Conservation (phyloP, 2,329 filamentous ascomycete species). For the Dactylonectria estremocensis region DNA sequence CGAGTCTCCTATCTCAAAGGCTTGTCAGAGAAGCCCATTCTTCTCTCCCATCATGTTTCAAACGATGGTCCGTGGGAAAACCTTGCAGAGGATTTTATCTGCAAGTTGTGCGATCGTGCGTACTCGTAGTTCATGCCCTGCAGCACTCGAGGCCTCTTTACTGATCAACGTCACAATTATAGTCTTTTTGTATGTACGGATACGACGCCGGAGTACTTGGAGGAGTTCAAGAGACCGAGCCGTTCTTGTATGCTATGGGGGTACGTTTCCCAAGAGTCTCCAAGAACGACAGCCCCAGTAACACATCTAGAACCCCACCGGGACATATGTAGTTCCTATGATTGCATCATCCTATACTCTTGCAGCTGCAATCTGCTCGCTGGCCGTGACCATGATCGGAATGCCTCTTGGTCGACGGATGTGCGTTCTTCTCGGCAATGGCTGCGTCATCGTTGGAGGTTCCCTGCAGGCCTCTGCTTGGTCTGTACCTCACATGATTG, state of each 20-base stretch:
- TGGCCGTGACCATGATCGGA: constrained; percentile 26
- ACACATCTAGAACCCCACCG: constrained; percentile 28
- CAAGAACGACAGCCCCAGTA: neutral
- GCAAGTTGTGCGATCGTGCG: neutral
- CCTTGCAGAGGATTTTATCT: neutral
- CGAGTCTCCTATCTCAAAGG: neutral
- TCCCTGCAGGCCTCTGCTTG: constrained; percentile 30
- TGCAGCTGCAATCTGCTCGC: constrained; percentile 29
- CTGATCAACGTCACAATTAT: neutral
- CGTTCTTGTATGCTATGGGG: neutral
- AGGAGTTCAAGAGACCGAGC: neutral
- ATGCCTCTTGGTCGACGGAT: constrained; percentile 31
- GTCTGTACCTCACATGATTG: constrained; percentile 33
- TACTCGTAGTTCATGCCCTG: neutral
- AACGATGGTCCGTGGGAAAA: neutral
- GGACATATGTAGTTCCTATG: constrained; percentile 31
- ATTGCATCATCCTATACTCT: constrained; percentile 33
- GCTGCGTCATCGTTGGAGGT: constrained; percentile 25
- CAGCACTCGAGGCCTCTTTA: neutral
- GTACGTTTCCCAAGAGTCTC: neutral
- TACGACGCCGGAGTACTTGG: neutral
- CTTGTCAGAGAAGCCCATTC: too few relatives aligned
- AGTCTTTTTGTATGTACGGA: neutral
- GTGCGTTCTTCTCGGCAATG: constrained; percentile 29
- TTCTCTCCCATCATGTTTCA: neutral